Evolutionary conservation across 805 yeast species (phyloP).

Genomic region (Diddensiella santjacobensis): DNA sequence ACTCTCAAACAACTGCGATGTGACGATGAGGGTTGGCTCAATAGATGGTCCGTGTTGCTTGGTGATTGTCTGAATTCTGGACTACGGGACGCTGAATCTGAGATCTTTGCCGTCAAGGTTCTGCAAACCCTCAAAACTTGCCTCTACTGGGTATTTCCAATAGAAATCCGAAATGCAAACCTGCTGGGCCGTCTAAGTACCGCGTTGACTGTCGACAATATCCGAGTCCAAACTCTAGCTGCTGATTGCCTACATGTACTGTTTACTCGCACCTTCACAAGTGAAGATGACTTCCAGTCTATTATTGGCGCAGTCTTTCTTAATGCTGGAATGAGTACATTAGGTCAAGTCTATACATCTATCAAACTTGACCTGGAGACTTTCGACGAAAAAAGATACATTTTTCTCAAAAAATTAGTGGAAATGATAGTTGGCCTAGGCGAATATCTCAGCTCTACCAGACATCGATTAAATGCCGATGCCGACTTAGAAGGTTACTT

Average conservation of each 20-base stretch:
- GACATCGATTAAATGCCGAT: conserved; percentile 42
- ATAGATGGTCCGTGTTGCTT: conserved; percentile 58
- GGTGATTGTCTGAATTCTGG: conserved; percentile 39
- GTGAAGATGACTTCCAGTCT: conserved; percentile 64
- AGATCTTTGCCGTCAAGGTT: conserved; percentile 56
- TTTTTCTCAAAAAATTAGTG: conserved; percentile 81
- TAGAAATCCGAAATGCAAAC: conserved; percentile 62
- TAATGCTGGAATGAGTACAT: conserved; percentile 65
- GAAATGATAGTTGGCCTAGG: conserved; percentile 89
- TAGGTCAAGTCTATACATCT: conserved; percentile 58
- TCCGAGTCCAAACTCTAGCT: conserved; percentile 72
- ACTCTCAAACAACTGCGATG: conserved; percentile 58
- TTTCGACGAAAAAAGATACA: conserved; percentile 74
- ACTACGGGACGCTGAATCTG: conserved; percentile 37
- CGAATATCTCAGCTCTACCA: conserved; percentile 60
- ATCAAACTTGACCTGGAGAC: conserved; percentile 54
- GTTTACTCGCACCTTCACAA: conserved; percentile 71
- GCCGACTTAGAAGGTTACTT: conserved; percentile 68
- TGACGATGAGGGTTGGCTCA: conserved; percentile 81
- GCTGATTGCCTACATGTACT: conserved; percentile 88
- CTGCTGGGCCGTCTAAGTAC: conserved; percentile 60
- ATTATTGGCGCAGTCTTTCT: conserved; percentile 77
- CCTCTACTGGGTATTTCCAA: conserved; percentile 85
- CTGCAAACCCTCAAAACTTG: conserved; percentile 85
- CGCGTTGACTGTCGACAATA: conserved; percentile 47